Percentiles rank a stretch among this genome's conserved stretches.
phyloP scores from a whole-genome alignment of 73 alveolate genomes.

The Tetrahymena thermophila region DNA sequence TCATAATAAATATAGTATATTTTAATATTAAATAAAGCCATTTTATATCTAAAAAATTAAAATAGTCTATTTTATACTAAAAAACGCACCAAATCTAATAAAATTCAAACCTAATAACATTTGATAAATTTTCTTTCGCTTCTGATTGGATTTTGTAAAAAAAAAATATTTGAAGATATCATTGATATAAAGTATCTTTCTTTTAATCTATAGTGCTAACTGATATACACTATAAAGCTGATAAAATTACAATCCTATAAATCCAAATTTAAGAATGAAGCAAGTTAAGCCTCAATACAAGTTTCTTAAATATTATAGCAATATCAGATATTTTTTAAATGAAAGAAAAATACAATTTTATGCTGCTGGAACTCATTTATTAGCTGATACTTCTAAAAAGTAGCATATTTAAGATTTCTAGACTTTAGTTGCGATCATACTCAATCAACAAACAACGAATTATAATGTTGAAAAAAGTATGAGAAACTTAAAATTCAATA shows the following conservation, averaged over 20 bases:
- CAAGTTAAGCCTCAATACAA: background rate
- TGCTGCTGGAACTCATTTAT: background rate
- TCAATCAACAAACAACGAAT: background rate
- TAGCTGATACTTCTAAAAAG: background rate
- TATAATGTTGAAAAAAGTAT: background rate
- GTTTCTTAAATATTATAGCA: background rate
- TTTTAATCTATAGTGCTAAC: too few relatives aligned
- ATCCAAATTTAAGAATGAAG: background rate
- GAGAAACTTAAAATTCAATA: background rate
- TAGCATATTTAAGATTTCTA: background rate
- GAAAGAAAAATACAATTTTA: background rate
- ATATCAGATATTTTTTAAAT: background rate
- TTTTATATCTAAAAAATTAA: too few relatives aligned
- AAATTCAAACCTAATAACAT: background rate
- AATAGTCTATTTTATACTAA: too few relatives aligned
- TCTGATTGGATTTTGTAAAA: too few relatives aligned
- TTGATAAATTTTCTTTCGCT: too few relatives aligned
- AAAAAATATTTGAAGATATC: too few relatives aligned
- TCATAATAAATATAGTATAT: too few relatives aligned
- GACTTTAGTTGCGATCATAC: background rate
- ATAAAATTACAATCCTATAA: too few relatives aligned
- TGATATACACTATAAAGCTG: too few relatives aligned
- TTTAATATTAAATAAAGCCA: too few relatives aligned
- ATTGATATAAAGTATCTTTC: too few relatives aligned
- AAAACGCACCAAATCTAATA: background rate